Evolutionary conservation across 129 eudicot genomes (phyloP), one percentile per base, ranked within the genome.

Genomic region (Tanacetum coccineum): DNA sequence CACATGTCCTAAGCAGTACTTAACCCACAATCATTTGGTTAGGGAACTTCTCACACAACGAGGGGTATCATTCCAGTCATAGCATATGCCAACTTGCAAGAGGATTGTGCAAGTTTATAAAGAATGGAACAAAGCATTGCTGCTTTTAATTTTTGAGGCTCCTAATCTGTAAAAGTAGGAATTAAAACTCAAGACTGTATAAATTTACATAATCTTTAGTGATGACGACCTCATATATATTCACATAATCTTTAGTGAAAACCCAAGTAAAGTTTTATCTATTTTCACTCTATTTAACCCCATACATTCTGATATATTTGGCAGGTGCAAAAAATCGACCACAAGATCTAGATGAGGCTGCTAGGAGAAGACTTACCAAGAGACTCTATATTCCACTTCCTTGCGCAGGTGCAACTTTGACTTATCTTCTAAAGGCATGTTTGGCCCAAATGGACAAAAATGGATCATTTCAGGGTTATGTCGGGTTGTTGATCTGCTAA

Each of bases 291-390:
- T 25, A 60, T 53, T 4, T 50, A 46, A 52, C 10, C 8, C 19
- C 40, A 52, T 61, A 13, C 15, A 25, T 51, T n/a, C 25, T 56
- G 22, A 59, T 56, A 21, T 42, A 66, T 73, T 21, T 60, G 54
- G 58, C 79, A 92, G 98, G 98, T 62, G 98, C 98, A 62, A 88
- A 96, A 71, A 92, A 92, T 76, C 78, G 98, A 63, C 96, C 96
- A 51, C 98, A 92, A 75, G 98, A 92, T 77, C 89, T 92, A 61
- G 98, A 92, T 65, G 98, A 88, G 76, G 96, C 98, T 65, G 98
- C 98, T 64, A 85, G 96, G 77, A 86, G 98, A 65, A 84, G 98
- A 69, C 96, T 92, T 70, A 86, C 96, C 13, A 92, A 88, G 73
- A 68, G 96, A 82, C 87, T 92, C n/a, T 92, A 85, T 76, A 87